A percentile compares a stretch with the other conserved stretches of the same genome.
These are phyloP conservation scores for Saccharum officinarum DNA, from an alignment of 176 grass and related monocot genomes.

Conservation along the genomic window DNA sequence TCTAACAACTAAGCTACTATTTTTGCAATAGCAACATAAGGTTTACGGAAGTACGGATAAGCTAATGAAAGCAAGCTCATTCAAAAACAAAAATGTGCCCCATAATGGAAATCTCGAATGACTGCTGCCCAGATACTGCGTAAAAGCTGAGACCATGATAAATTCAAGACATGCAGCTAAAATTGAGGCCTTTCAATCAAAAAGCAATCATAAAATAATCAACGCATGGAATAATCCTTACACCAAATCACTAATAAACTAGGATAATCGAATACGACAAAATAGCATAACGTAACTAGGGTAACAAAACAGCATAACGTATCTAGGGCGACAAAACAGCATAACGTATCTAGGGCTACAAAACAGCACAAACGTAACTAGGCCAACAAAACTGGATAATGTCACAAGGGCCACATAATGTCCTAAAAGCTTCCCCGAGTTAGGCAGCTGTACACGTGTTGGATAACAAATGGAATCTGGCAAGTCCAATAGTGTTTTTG, in stretches of 20 bases:
- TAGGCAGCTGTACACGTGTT: neutral
- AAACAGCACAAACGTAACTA: neutral
- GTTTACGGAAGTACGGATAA: neutral
- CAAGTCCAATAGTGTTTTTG: neutral
- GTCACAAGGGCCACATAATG: neutral
- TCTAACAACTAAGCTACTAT: neutral
- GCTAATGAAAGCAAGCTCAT: neutral
- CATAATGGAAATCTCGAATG: neutral
- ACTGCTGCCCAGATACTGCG: neutral
- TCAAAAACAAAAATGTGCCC: conserved; percentile 1
- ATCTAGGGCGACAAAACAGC: neutral
- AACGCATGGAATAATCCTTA: neutral
- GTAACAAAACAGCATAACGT: neutral
- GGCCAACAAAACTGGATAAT: neutral
- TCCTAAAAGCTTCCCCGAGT: neutral
- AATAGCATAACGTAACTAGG: neutral
- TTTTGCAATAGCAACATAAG: neutral
- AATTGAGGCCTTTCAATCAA: neutral
- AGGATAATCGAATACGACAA: neutral
- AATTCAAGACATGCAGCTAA: neutral
- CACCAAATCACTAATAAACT: conserved; percentile 3
- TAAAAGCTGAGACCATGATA: conserved; percentile 17
- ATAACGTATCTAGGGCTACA: neutral
- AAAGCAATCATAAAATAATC: neutral
- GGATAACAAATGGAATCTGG: neutral